phyloP scores from a whole-genome alignment of 352 stramenopile species.

The Phytophthora quininea region DNA sequence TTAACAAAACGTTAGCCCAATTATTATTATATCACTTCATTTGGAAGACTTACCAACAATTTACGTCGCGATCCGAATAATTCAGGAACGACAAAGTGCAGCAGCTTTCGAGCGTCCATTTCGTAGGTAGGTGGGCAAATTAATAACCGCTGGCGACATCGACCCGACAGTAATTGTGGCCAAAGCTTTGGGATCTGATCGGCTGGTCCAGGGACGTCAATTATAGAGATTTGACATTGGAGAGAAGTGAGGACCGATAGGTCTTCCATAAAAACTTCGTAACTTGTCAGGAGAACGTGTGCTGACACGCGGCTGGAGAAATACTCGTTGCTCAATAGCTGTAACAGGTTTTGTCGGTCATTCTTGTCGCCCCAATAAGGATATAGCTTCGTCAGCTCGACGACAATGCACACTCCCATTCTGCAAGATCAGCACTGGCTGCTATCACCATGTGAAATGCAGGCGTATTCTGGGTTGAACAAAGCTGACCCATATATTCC shows the following conservation, averaged over 20 bases:
- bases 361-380: constrained; percentile 58
- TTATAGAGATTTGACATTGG: constrained; percentile 52
- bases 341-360: constrained; percentile 48
- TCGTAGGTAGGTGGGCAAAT: constrained; percentile 43
- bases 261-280: constrained; percentile 63
- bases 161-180: constrained; percentile 56
- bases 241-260: constrained; percentile 39
- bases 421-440: constrained; percentile 37
- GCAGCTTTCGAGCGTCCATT: constrained; percentile 52
- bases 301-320: constrained; percentile 31
- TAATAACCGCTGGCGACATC: constrained; percentile 70
- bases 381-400: constrained; percentile 42
- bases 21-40: not conserved
- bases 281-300: constrained; percentile 66
- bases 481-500: constrained; percentile 35
- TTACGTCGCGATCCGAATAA: constrained; percentile 76
- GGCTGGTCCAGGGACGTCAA: constrained; percentile 44
- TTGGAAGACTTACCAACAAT: constrained; percentile 57
- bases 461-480: constrained; percentile 31
- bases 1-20: not conserved
- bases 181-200: constrained; percentile 42
- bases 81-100: constrained; percentile 74
- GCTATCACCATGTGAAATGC: constrained; percentile 57
- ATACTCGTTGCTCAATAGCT: constrained; percentile 44
- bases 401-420: constrained; percentile 47